Percentiles rank a stretch among this genome's conserved stretches.
phyloP scores from a whole-genome alignment of 169 alveolate genomes.

The Eimeria sp. region DNA sequence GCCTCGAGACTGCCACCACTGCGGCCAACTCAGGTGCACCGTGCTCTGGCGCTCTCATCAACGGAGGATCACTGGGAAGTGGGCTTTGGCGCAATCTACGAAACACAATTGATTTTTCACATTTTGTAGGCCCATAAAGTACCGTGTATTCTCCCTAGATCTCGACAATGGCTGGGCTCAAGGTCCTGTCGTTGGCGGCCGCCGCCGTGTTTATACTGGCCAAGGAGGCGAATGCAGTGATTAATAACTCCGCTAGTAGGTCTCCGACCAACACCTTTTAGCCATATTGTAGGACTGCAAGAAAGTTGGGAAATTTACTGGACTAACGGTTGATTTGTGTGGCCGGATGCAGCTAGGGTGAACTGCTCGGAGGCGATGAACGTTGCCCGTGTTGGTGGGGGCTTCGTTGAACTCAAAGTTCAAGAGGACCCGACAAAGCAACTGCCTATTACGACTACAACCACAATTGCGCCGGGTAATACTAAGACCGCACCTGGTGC shows the following conservation, averaged over 20 bases:
- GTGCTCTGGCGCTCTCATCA: no score
- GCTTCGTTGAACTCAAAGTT: neutral
- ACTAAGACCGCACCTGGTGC: no score
- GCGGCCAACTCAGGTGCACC: no score
- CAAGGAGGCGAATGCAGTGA: neutral
- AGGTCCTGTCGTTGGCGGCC: constrained; percentile 4
- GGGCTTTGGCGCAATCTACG: no score
- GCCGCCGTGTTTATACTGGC: neutral
- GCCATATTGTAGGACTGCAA: no score
- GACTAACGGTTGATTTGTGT: neutral
- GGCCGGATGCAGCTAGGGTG: neutral
- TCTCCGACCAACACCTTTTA: neutral
- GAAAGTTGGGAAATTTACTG: neutral
- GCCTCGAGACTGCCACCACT: no score
- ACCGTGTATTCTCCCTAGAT: neutral
- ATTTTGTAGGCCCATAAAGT: neutral
- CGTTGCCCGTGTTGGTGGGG: neutral
- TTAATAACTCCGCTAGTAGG: neutral
- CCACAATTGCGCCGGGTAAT: neutral
- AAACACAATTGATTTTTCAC: neutral
- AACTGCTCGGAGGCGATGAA: neutral
- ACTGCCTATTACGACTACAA: neutral
- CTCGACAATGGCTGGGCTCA: neutral
- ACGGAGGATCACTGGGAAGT: no score
- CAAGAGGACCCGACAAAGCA: neutral